Conservation (phyloP, 2,329 filamentous ascomycete genomes). For the Saccharata proteae region DNA sequence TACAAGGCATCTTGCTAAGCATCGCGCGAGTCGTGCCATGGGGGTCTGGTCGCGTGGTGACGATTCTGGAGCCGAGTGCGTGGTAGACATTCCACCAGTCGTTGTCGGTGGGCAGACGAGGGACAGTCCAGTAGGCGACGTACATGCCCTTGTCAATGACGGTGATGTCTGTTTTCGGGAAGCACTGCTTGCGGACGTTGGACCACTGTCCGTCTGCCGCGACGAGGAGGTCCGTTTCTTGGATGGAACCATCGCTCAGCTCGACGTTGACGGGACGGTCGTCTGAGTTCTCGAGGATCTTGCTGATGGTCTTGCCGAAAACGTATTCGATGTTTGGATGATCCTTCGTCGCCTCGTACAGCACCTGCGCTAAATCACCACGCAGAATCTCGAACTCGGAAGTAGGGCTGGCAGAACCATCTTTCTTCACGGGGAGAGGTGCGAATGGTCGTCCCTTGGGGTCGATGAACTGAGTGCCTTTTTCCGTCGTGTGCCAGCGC, state of each 20-base stretch:
- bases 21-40: conserved; percentile 15
- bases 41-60: conserved; percentile 15
- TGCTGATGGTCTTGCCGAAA: conserved; percentile 12
- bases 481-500: conserved; percentile 11
- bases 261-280: conserved; percentile 2
- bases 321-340: conserved; percentile 12
- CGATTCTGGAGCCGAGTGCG: conserved; percentile 9
- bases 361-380: conserved; percentile 35
- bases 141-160: conserved; percentile 9
- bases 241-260: conserved; percentile 1
- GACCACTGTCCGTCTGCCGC: conserved; percentile 9
- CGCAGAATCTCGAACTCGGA: conserved; percentile 45
- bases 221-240: not conserved
- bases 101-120: conserved; percentile 7
- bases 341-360: conserved; percentile 22
- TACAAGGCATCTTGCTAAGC: conserved; percentile 7
- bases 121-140: conserved; percentile 9
- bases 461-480: conserved; percentile 16
- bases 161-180: conserved; percentile 6
- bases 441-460: conserved; percentile 11
- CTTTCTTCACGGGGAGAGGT: conserved; percentile 10
- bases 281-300: conserved; percentile 7
- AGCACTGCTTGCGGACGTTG: conserved; percentile 9
- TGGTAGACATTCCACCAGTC: conserved; percentile 10
- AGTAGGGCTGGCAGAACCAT: conserved; percentile 21